Evolutionary conservation across 805 yeast species (phyloP).

Genomic region (Candida wancherniae): DNA sequence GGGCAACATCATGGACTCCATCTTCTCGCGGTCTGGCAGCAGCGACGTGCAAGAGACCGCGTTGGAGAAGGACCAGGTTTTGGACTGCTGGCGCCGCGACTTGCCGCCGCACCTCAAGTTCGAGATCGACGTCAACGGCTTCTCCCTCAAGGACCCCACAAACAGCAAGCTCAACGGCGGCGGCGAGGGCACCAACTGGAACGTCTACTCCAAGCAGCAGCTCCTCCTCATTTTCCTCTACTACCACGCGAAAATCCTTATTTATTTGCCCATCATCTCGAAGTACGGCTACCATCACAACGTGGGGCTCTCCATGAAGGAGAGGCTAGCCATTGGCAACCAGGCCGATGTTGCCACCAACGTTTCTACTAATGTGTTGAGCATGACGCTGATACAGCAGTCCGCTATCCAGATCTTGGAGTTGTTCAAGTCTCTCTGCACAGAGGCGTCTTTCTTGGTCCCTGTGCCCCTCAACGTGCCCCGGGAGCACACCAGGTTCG

Average conservation of each 20-base stretch:
- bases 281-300: conserved; percentile 39
- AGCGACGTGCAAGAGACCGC: conserved; percentile 24
- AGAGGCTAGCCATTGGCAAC: conserved; percentile 30
- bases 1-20: conserved; percentile 67
- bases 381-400: conserved; percentile 65
- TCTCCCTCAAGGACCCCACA: conserved; percentile 29
- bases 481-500: conserved; percentile 58
- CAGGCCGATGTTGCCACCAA: conserved; percentile 27
- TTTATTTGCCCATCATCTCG: conserved; percentile 39
- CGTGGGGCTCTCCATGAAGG: conserved; percentile 38
- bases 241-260: conserved; percentile 40
- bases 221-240: conserved; percentile 46
- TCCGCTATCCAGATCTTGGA: conserved; percentile 57
- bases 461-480: conserved; percentile 64
- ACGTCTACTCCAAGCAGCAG: conserved; percentile 39
- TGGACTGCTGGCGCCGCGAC: conserved; percentile 76
- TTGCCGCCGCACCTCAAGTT: conserved; percentile 59
- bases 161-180: too few species aligned
- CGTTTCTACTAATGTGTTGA: conserved; percentile 35
- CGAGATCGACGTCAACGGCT: conserved; percentile 58
- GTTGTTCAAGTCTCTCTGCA: conserved; percentile 40
- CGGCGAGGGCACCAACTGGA: conserved; percentile 20
- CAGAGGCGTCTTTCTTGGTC: conserved; percentile 39
- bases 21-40: conserved; percentile 54
- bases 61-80: conserved; percentile 50